Base-by-base conservation (phyloP, 768 basidiomycete species). In the Mycena olivaceomarginata region DNA sequence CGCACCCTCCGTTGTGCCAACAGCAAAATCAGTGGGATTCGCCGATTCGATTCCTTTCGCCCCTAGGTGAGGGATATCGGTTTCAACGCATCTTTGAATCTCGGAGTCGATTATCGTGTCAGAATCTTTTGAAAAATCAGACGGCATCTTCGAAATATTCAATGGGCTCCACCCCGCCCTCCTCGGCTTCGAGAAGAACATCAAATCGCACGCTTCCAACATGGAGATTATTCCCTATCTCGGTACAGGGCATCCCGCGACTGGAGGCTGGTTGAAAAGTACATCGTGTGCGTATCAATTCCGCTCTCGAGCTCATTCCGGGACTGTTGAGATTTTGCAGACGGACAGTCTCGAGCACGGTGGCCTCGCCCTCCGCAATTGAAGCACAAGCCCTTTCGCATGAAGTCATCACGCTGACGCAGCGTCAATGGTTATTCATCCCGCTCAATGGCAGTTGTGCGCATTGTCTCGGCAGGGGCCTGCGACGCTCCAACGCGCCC, bases 141-240 rank as follows among this genome's bases (percentile, higher is more conserved):
- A 16, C 15, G 48, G 48, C 18, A 56, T 53, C 37, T 4, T 68
- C 53, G 53, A 57, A 68, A 57, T 56, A 40, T 57, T 68, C 53
- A 2, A 68, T 22, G 51, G 67, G 67, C 53, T 56, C 67, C 67
- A 57, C 67, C 67, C 18, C 67, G 67, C 67, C 67, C 67, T 68
- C 67, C 67, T 68, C 67, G 53, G 56, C 51, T 68, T 68, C 53
- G 53, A 68, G 20, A 41, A 12, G 51, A 11, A 43, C 5, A 11
- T 51, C 48, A 53, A 67, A 40, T 7, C 48, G 66, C 8, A 67
- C 16, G 51, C 65, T 66, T 48, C 65, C 65, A 31, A 66, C 65
- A 45, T 31, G 31, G 5, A 65, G 13, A 22, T 18, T 25, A 10
- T 45, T 40, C 2, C 31, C 31, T 20, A 51, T 53, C 48, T 67